Conservation (phyloP, 2,329 filamentous ascomycete species). For the Pyrenophora tritici-repentis region DNA sequence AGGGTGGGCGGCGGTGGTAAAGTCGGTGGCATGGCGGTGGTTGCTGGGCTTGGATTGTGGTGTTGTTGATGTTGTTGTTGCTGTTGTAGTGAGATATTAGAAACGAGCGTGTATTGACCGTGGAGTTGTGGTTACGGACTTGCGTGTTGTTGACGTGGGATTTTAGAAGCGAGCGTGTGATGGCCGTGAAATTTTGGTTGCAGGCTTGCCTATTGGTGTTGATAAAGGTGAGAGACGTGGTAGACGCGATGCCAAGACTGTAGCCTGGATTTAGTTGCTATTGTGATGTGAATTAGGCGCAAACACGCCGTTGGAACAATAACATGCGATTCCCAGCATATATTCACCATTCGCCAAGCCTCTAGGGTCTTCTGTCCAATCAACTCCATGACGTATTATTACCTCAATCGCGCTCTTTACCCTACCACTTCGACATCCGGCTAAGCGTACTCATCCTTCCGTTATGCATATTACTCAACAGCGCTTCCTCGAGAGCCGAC, state of each 20-base stretch:
- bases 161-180: neutral
- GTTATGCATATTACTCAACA: constrained; percentile 73
- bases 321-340: neutral
- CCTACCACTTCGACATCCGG: constrained; percentile 60
- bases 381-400: neutral
- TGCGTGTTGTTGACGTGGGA: no score
- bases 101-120: no score
- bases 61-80: no score
- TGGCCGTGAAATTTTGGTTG: no score
- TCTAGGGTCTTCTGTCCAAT: neutral
- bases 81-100: neutral
- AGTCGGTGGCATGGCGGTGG: neutral
- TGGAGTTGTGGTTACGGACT: no score
- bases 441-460: constrained; percentile 71
- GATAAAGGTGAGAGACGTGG: neutral
- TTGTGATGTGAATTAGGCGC: neutral
- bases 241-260: constrained; percentile 10
- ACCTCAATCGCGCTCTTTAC: constrained; percentile 49
- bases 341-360: neutral
- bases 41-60: neutral
- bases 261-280: neutral
- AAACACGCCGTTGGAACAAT: neutral
- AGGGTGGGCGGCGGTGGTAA: neutral
- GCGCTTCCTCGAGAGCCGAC: constrained; percentile 76
- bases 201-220: no score